Evolutionary conservation across 768 basidiomycete genomes (phyloP), one percentile per base, ranked within the genome.

Genomic region (Rickenella mellea): DNA sequence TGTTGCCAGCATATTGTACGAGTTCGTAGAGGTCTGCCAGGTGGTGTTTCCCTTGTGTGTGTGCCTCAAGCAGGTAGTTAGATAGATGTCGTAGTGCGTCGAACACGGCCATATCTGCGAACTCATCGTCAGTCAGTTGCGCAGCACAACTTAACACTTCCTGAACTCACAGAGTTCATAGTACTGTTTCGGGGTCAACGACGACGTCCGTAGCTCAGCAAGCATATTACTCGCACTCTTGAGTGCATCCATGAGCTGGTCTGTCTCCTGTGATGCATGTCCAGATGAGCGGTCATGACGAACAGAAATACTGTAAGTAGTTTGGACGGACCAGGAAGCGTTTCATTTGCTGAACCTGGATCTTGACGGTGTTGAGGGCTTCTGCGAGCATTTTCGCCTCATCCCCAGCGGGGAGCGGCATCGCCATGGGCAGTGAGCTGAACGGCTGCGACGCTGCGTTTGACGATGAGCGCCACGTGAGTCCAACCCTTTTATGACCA

Each of bases 1-100:
- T 93, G 60, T 93, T 94, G 57, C 91, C 90, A 27, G 91, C 91
- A 59, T 94, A 99, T 76, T 99, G 96, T n/a, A 99, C 96, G 48
- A 98, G 79, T 61, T 99, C 96, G 65, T 99, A 99, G 32, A 99
- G 72, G 71, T 99, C 96, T 35, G 96, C 96, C 44, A 99, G 77
- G 52, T 98, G 96, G 59, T 99, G 94, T 57, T 83, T 78, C 39
- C 83, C 81, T 46, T 85, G 79, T 19, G 78, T 81, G 64, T 99
- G 96, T 2, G 93, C 94, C 47, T 98, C 96, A 54, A 89, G 92
- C 47, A 99, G 80, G 62, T 97, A 98, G 58, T 91, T 93, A 22
- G 91, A 87, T 41, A 99, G 79, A 57, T 97, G 83, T 52, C 94
- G 77, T 39, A 99, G 72, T 29, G 91, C 91, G 58, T 99, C 96